Evolutionary conservation across 257 asterid species (phyloP).

Genomic region (Nicotiana knightiana): DNA sequence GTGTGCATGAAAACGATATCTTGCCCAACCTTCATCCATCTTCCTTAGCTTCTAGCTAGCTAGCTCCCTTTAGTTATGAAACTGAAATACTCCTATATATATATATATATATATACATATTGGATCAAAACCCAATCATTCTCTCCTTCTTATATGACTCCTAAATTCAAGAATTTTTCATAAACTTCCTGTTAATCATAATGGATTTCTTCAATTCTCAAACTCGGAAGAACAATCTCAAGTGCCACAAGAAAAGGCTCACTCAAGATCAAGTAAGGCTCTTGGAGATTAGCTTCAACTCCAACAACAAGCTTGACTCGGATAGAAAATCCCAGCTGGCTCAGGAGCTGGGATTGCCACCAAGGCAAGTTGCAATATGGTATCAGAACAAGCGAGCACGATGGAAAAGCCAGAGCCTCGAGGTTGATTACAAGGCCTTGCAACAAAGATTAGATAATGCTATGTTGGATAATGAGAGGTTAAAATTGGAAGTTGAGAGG

Average conservation of each 20-base stretch:
- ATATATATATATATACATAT: not conserved
- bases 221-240: slow-evolving; percentile 22
- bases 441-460: slow-evolving; percentile 35
- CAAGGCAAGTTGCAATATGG: slow-evolving; percentile 64
- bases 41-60: not conserved
- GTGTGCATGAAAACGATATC: slow-evolving; percentile 42
- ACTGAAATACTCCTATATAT: not conserved
- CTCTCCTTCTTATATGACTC: not conserved
- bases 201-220: slow-evolving; percentile 31
- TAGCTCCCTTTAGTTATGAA: not conserved
- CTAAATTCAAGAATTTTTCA: not conserved
- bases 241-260: slow-evolving; percentile 45
- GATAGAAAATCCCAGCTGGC: slow-evolving; percentile 48
- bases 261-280: slow-evolving; percentile 43
- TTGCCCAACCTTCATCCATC: slow-evolving; percentile 24
- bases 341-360: slow-evolving; percentile 44
- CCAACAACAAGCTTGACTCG: slow-evolving; percentile 51
- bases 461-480: slow-evolving; percentile 32
- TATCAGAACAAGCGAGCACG: slow-evolving; percentile 73
- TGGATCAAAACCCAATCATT: slow-evolving; percentile 9
- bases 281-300: slow-evolving; percentile 41
- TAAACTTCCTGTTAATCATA: not conserved
- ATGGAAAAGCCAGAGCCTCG: slow-evolving; percentile 54
- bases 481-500: slow-evolving; percentile 36
- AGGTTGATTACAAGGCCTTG: slow-evolving; percentile 36